These are phyloP conservation scores for Syzygium malaccense DNA, from an alignment of 441 rosid species.

Conservation along the genomic window DNA sequence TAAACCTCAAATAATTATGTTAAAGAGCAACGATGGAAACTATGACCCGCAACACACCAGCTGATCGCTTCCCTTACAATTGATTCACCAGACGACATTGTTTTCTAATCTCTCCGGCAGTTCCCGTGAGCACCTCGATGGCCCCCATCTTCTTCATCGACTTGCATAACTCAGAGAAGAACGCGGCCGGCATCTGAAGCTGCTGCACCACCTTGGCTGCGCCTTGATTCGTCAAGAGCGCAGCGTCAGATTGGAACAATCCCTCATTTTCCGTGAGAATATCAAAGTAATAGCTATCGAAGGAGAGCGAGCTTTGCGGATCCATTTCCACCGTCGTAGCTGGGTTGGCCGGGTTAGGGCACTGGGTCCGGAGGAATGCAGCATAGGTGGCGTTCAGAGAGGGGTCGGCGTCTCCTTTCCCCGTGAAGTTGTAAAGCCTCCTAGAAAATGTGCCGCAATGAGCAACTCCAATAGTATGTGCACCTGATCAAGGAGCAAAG, in stretches of 20 bases:
- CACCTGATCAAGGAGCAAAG: not conserved
- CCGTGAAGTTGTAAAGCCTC: constrained; percentile 2
- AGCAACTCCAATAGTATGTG: constrained; percentile 3
- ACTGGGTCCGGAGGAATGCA: not conserved
- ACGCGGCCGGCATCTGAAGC: not conserved
- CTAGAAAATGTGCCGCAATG: not conserved
- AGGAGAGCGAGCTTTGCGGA: not conserved
- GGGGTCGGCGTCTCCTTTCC: constrained; percentile 1
- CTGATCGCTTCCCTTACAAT: not conserved
- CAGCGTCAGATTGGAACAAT: not conserved
- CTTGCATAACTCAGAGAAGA: constrained; percentile 6
- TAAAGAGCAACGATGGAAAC: not conserved
- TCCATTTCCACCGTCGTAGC: not conserved
- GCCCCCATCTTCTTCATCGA: constrained; percentile 6
- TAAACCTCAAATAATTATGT: not conserved
- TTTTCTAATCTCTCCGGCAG: not conserved
- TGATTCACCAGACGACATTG: not conserved
- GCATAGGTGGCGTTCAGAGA: constrained; percentile 1
- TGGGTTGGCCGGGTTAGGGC: not conserved
- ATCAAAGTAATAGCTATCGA: constrained; percentile 4
- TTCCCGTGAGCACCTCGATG: constrained; percentile 4
- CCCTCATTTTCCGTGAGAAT: not conserved
- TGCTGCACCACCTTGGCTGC: not conserved
- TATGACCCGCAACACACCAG: not conserved
- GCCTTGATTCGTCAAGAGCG: not conserved